Base-by-base conservation (phyloP, 2,329 filamentous ascomycete species). In the Albifimbria verrucaria region DNA sequence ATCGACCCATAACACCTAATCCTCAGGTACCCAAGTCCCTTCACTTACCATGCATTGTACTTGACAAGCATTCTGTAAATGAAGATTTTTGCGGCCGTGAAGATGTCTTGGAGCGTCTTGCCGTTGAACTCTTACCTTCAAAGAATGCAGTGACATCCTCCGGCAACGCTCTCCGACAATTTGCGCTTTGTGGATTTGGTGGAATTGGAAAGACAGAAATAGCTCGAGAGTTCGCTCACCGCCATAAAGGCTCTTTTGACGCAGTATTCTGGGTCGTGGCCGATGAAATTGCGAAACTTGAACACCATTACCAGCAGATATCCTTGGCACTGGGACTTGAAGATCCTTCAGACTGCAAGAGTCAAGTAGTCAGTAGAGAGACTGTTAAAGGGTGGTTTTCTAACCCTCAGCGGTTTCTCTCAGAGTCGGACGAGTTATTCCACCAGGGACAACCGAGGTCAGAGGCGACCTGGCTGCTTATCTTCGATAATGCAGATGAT, bases 401-500 rank as follows among this genome's bases (percentile, higher is more conserved):
- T 15, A 43, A 48, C 43, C 52, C 48, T 24, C 48, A 18, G 15
- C 25, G 15, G 28, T 26, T 42, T 20, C 11, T 53, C 7, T 7
- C 18, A 4, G 26, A 15, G 7, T 15, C 26, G 15, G 26, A 32
- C 26, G 25, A 18, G 7, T 53, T 43, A 3, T 41, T 47, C 6
- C 24, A 53, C 21, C 24, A 21, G 21, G 36, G 11, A 15, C 47
- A 41, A 15, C 1, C 48, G 9, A 24, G 12, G 23, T 23, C 28
- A 22, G 20, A 47, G 32, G 52, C 52, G 11, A 54, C 48, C 23
- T 54, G 48, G 52, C 23, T 54, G 21, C 52, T 54, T 10, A 48
- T 54, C 18, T 54, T 54, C 21, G 52, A 54, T 36, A 51, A 51
- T 36, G 52, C 52, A 9, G 48, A 54, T 48, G 52, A 54, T 24